A percentile compares a stretch with the other conserved stretches of the same genome.
These are phyloP conservation scores for Margaritispora aquatica DNA, from an alignment of 495 filamentous ascomycete species.

Conservation along the genomic window DNA sequence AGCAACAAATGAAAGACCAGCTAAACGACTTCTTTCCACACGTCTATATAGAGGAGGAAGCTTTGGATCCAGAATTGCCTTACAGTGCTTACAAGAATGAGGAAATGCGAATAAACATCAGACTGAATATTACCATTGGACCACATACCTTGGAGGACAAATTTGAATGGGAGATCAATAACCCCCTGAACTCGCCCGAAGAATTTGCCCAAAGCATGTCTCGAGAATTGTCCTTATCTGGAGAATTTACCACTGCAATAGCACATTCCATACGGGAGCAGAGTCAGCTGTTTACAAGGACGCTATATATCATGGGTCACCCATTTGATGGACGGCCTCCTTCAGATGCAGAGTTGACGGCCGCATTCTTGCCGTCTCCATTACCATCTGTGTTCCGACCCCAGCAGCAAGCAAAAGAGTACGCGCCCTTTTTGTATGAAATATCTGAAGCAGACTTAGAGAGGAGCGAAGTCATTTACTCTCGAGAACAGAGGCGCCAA, in stretches of 20 bases:
- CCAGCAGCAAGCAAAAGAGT: constrained; percentile 87
- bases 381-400: constrained; percentile 78
- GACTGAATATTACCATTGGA: constrained; percentile 96
- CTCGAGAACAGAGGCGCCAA: constrained; percentile 85
- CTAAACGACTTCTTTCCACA: constrained; percentile 90
- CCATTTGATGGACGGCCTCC: constrained; percentile 91
- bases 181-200: constrained; percentile 85
- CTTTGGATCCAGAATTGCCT: constrained; percentile 82
- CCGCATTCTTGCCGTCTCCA: constrained; percentile 82
- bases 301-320: constrained; percentile 87
- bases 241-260: constrained; percentile 96
- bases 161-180: constrained; percentile 99
- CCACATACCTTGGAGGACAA: constrained; percentile 92
- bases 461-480: constrained; percentile 83
- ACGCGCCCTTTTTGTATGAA: constrained; percentile 87
- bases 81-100: constrained; percentile 97
- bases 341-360: constrained; percentile 80
- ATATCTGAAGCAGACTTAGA: constrained; percentile 88
- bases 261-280: constrained; percentile 97
- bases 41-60: constrained; percentile 80
- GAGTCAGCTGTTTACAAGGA: constrained; percentile 85
- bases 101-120: constrained; percentile 93
- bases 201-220: constrained; percentile 89
- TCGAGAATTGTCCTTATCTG: constrained; percentile 82
- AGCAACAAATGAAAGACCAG: constrained; percentile 80